Percentiles rank a stretch among this genome's conserved stretches.
These are phyloP conservation scores for Alternaria metachromatica DNA, from an alignment of 2,329 filamentous ascomycete genomes.

Conservation along the genomic window DNA sequence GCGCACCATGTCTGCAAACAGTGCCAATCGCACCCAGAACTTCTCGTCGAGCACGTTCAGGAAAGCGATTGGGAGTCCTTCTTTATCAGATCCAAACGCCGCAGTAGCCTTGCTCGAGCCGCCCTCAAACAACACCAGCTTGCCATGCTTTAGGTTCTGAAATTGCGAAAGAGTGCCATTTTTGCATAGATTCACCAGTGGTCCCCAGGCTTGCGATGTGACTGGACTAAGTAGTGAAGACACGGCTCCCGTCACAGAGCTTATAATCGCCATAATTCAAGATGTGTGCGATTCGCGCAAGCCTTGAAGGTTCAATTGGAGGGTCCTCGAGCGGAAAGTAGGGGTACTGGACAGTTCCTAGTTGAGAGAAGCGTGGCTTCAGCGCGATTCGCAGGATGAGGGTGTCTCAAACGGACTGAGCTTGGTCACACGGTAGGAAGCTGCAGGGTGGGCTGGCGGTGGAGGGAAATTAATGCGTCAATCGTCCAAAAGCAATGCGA, in stretches of 20 bases:
- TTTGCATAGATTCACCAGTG: conserved; percentile 55
- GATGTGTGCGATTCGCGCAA: background rate
- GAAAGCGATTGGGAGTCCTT: conserved; percentile 57
- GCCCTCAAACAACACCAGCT: conserved; percentile 54
- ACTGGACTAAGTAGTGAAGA: conserved; percentile 52
- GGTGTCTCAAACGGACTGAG: background rate
- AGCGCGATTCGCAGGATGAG: background rate
- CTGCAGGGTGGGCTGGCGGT: background rate
- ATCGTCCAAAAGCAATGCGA: conserved; percentile 2
- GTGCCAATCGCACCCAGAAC: conserved; percentile 72
- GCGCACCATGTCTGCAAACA: conserved; percentile 74
- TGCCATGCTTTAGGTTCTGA: conserved; percentile 54
- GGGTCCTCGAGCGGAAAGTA: background rate
- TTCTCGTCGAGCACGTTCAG: conserved; percentile 68
- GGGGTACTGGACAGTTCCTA: background rate
- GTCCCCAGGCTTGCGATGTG: conserved; percentile 56
- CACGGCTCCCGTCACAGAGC: conserved; percentile 47
- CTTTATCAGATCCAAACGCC: conserved; percentile 52
- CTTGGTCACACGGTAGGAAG: background rate
- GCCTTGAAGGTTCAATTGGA: background rate
- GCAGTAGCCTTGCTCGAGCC: conserved; percentile 51
- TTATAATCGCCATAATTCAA: conserved; percentile 45
- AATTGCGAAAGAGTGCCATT: conserved; percentile 55
- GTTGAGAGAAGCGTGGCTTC: background rate
- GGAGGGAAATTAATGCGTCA: background rate